phyloP scores from a whole-genome alignment of 2,329 filamentous ascomycete genomes.

The Fusarium scirpi region DNA sequence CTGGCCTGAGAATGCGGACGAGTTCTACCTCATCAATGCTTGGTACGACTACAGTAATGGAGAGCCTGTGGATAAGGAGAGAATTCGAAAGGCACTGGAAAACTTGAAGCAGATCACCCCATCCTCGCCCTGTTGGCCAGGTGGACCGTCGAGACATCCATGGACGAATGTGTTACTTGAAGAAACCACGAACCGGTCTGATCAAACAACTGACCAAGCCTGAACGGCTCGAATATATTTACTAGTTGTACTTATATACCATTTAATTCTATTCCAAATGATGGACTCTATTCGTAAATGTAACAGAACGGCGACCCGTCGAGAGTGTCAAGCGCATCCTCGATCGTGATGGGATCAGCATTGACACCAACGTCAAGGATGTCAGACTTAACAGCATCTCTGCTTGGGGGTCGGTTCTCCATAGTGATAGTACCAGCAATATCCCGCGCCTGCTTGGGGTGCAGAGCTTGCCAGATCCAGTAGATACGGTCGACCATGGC shows the following conservation, averaged over 20 bases:
- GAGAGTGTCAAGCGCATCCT: neutral
- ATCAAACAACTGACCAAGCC: neutral
- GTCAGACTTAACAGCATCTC: slow-evolving; percentile 8
- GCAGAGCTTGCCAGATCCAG: slow-evolving; percentile 22
- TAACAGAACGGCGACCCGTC: neutral
- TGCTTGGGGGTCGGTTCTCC: neutral
- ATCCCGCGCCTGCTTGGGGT: slow-evolving; percentile 1
- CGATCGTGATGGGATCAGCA: neutral
- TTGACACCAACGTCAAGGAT: slow-evolving; percentile 4
- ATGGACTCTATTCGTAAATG: neutral
- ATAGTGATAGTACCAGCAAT: slow-evolving; percentile 25
- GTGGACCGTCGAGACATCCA: neutral
- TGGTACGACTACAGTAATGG: neutral
- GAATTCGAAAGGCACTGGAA: neutral
- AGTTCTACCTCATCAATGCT: neutral
- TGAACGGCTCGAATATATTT: neutral
- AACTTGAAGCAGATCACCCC: neutral
- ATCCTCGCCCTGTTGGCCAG: neutral
- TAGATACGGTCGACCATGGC: slow-evolving; percentile 14
- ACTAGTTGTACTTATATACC: neutral
- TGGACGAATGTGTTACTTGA: neutral
- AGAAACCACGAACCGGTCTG: fast-evolving
- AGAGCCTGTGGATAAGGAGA: neutral
- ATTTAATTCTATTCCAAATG: fast-evolving
- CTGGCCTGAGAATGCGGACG: slow-evolving; percentile 13